These are phyloP conservation scores for Tuber calosporum DNA, from an alignment of 495 filamentous ascomycete species.

Conservation along the genomic window DNA sequence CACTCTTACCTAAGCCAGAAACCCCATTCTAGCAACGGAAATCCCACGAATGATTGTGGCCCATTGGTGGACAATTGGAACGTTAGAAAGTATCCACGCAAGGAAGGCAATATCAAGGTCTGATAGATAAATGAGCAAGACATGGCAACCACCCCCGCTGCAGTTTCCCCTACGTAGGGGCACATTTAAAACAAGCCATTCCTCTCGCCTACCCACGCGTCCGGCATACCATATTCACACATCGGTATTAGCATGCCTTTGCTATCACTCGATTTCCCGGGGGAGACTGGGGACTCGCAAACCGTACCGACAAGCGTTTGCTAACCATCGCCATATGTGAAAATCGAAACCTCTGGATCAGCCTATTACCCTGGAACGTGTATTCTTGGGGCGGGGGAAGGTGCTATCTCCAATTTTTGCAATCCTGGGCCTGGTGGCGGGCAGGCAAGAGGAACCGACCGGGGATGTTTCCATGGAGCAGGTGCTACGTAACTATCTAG, in stretches of 20 bases:
- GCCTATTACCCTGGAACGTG: not conserved
- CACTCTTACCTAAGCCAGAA: not conserved
- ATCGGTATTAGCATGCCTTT: not conserved
- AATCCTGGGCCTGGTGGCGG: not conserved
- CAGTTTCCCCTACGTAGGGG: not conserved
- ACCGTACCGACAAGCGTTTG: not conserved
- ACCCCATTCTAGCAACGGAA: not conserved
- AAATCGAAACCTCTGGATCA: not conserved
- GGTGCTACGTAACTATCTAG: no score
- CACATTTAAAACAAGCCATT: not conserved
- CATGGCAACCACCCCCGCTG: not conserved
- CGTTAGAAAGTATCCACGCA: not conserved
- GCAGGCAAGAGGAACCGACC: not conserved
- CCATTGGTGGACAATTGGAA: not conserved
- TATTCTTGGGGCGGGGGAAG: no score
- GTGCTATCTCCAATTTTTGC: not conserved
- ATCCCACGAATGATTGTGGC: not conserved
- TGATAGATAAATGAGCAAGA: not conserved
- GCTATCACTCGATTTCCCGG: slow-evolving; percentile 13
- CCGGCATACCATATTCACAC: not conserved
- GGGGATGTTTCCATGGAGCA: not conserved
- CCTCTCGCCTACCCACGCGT: not conserved
- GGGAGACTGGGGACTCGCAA: not conserved
- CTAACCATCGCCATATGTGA: not conserved
- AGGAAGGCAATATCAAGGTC: not conserved